A percentile compares a stretch with the other conserved stretches of the same genome.
Conservation (phyloP, 2,329 filamentous ascomycete species). For the Epichloe typhina region DNA sequence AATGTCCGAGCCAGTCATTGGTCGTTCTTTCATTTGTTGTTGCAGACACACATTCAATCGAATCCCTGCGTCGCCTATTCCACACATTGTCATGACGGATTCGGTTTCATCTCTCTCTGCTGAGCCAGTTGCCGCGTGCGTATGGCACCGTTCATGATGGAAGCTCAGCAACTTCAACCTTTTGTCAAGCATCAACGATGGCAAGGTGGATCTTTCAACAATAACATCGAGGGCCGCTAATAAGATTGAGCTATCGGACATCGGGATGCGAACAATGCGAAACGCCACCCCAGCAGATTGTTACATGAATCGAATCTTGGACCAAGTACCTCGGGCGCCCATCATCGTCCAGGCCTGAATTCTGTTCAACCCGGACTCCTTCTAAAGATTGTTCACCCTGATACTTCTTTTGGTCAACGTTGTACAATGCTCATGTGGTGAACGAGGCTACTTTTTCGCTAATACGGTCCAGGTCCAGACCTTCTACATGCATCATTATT, state of each 20-base stretch:
- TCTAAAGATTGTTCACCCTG: background rate
- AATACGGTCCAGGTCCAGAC: too few species aligned
- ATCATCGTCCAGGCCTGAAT: background rate
- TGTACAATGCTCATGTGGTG: background rate
- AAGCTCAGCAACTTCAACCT: background rate
- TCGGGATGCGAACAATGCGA: background rate
- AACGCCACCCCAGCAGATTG: background rate
- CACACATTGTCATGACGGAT: background rate
- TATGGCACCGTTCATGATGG: too few species aligned
- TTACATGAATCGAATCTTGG: background rate
- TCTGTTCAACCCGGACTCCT: background rate
- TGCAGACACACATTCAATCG: background rate
- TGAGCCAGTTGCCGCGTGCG: background rate
- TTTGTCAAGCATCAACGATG: background rate
- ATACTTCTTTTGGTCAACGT: background rate
- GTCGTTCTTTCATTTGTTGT: background rate
- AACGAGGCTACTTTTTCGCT: too few species aligned
- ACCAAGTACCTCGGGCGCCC: background rate
- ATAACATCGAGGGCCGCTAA: background rate
- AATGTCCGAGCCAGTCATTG: background rate
- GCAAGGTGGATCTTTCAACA: background rate
- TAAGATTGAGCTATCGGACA: background rate
- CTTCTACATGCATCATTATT: too few species aligned
- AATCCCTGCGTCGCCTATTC: background rate
- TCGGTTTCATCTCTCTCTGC: background rate